Conservation (phyloP, 495 filamentous ascomycete species). For the Cladorrhinum samala region DNA sequence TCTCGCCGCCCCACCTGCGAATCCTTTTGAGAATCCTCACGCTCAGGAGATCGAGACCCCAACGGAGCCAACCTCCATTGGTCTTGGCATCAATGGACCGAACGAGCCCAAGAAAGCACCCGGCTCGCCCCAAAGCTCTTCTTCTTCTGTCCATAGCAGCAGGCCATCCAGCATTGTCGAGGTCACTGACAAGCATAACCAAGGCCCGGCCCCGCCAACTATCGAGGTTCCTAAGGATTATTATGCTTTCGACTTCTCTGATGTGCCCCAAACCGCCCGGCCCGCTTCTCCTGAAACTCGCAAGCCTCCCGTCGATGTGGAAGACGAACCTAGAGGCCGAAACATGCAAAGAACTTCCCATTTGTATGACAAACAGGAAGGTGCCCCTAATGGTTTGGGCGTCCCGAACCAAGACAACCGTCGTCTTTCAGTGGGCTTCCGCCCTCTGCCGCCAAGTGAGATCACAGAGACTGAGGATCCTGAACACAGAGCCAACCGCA, state of each 20-base stretch:
- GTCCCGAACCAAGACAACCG: conserved; percentile 58
- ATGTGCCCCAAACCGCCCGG: conserved; percentile 12
- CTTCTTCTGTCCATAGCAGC: conserved; percentile 9
- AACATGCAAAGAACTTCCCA: conserved; percentile 32
- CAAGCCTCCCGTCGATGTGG: conserved; percentile 12
- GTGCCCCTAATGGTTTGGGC: conserved; percentile 37
- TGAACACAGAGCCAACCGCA: conserved; percentile 90
- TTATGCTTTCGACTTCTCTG: conserved; percentile 21
- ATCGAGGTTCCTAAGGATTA: conserved; percentile 26
- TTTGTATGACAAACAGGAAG: conserved; percentile 30
- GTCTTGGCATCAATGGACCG: conserved; percentile 17
- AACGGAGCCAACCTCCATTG: conserved; percentile 10
- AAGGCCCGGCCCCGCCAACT: conserved; percentile 5
- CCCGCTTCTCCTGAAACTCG: conserved; percentile 8
- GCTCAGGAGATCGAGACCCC: conserved; percentile 14
- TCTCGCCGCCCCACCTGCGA: conserved; percentile 10
- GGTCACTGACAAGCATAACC: conserved; percentile 5
- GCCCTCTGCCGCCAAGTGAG: conserved; percentile 82
- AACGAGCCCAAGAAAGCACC: conserved; percentile 17
- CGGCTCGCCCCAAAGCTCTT: conserved; percentile 9
- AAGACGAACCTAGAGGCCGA: conserved; percentile 23
- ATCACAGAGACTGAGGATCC: conserved; percentile 69
- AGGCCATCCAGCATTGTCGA: conserved; percentile 5
- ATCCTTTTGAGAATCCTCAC: conserved; percentile 16
- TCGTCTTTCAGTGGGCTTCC: conserved; percentile 79